Conservation (phyloP, 2,329 filamentous ascomycete species). For the Dactylonectria estremocensis region DNA sequence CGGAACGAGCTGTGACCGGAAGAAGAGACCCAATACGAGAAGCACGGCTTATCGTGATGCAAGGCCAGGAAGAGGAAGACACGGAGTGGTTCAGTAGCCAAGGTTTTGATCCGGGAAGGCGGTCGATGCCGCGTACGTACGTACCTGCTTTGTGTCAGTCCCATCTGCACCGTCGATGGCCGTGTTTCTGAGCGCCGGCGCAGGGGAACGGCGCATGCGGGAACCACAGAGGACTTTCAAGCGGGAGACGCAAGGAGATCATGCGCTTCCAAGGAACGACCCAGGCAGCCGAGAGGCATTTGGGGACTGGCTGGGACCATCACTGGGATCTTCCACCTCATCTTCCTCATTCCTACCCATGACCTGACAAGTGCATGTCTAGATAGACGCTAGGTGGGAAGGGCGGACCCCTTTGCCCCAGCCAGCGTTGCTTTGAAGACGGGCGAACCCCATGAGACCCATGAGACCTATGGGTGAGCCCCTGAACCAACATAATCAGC, state of each 20-base stretch:
- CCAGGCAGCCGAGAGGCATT: conserved; percentile 6
- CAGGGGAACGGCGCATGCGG: conserved; percentile 12
- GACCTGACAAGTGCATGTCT: conserved; percentile 15
- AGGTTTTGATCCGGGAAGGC: neutral
- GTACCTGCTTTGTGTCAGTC: neutral
- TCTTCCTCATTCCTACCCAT: conserved; percentile 9
- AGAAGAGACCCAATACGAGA: conserved; percentile 1
- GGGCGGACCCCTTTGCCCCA: conserved; percentile 11
- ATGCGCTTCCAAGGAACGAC: conserved; percentile 18
- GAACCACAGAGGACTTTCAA: conserved; percentile 5
- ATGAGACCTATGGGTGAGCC: conserved; percentile 10
- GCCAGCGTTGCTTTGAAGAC: conserved; percentile 21
- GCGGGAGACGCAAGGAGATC: conserved; percentile 6
- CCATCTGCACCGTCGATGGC: conserved; percentile 12
- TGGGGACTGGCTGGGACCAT: neutral
- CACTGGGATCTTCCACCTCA: neutral
- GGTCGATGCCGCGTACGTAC: neutral
- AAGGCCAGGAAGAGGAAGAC: neutral
- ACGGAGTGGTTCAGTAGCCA: neutral
- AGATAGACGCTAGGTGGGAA: conserved; percentile 16
- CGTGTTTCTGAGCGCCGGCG: conserved; percentile 15
- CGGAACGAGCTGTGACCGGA: neutral
- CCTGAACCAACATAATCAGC: conserved; percentile 14
- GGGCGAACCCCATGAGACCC: conserved; percentile 10
- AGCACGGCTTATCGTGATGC: conserved; percentile 4